Evolutionary conservation across 306 rosid species (phyloP).

Genomic region (Cucumis cinereus): DNA sequence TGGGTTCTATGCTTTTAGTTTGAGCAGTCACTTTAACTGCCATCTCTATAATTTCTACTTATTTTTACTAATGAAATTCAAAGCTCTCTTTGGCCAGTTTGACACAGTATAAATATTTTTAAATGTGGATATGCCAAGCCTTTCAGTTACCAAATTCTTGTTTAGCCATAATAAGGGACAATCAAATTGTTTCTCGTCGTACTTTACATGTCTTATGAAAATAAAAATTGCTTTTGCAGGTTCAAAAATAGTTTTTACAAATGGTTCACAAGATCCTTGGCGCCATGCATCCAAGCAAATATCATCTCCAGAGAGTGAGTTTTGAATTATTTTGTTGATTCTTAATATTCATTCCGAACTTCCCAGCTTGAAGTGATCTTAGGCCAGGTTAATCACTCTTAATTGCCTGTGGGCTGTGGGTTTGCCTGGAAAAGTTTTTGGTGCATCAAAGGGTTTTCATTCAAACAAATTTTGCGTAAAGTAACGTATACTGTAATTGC

Average conservation of each 20-base stretch:
- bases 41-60: background rate
- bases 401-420: background rate
- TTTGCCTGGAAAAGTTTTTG: background rate
- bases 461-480: background rate
- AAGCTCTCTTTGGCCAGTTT: background rate
- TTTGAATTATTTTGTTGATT: conserved; percentile 1
- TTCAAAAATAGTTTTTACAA: conserved; percentile 68
- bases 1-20: background rate
- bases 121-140: background rate
- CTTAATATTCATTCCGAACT: background rate
- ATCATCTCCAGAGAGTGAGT: conserved; percentile 77
- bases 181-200: background rate
- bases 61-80: background rate
- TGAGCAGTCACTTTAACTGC: background rate
- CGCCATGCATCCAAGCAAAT: conserved; percentile 84
- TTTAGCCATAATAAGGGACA: background rate
- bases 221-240: conserved; percentile 36
- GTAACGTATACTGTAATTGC: background rate
- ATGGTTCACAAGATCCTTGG: conserved; percentile 99
- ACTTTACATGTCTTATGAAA: background rate
- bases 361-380: background rate
- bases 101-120: background rate
- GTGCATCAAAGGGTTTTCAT: background rate
- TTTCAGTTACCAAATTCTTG: background rate
- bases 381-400: background rate